Evolutionary conservation across 2,329 filamentous ascomycete genomes (phyloP).

Genomic region (Venturia oleaginea): DNA sequence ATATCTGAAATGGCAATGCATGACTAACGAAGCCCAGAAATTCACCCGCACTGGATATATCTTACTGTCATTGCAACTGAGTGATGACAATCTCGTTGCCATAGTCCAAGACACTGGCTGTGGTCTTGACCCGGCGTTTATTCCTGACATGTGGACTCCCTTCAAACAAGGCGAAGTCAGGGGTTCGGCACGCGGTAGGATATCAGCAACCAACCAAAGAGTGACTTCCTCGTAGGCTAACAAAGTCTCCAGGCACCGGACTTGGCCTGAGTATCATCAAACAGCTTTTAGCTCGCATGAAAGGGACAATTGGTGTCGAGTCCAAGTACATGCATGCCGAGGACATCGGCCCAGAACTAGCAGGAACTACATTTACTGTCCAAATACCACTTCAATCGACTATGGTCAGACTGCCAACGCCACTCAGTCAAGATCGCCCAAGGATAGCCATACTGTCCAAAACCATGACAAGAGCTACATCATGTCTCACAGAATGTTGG

Average conservation of each 20-base stretch:
- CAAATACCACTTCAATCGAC: slow-evolving; percentile 6
- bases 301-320: slow-evolving; percentile 11
- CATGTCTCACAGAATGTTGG: slow-evolving; percentile 11
- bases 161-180: slow-evolving; percentile 14
- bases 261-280: slow-evolving; percentile 10
- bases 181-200: slow-evolving; percentile 7
- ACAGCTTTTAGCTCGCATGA: slow-evolving; percentile 11
- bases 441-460: slow-evolving; percentile 10
- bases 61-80: slow-evolving; percentile 1
- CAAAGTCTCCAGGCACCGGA: background rate
- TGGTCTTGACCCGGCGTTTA: slow-evolving; percentile 13
- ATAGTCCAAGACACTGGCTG: slow-evolving; percentile 12
- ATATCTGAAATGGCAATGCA: background rate
- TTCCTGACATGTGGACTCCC: slow-evolving; percentile 14
- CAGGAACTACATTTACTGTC: slow-evolving; percentile 11
- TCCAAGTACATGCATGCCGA: slow-evolving; percentile 11
- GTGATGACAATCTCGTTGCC: slow-evolving; percentile 8
- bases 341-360: slow-evolving; percentile 7
- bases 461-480: background rate
- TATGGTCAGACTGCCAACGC: background rate
- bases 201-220: background rate
- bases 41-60: slow-evolving; percentile 12
- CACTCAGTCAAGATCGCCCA: background rate
- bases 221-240: background rate
- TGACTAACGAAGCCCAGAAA: background rate